Evolutionary conservation across 2,329 filamentous ascomycete genomes (phyloP).

Genomic region (Plectosphaerella cucumerina): DNA sequence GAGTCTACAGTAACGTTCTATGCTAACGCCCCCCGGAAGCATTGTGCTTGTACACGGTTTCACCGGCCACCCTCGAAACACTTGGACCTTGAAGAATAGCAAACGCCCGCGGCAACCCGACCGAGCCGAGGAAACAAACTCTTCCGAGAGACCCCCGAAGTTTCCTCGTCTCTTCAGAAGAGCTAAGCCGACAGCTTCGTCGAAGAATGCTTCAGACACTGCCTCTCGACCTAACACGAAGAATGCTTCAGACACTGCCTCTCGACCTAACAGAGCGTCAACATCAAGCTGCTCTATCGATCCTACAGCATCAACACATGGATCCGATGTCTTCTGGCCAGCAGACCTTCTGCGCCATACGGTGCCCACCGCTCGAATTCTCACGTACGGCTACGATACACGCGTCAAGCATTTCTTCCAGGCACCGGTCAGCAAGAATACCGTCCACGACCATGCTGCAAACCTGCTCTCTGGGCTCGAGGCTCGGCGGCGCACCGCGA

Average conservation of each 20-base stretch:
- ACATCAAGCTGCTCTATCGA: neutral
- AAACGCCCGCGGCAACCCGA: neutral
- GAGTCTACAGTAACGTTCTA: neutral
- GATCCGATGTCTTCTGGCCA: constrained; percentile 15
- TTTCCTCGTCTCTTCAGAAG: neutral
- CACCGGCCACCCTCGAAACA: constrained; percentile 16
- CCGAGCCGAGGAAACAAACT: neutral
- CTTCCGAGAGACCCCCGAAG: neutral
- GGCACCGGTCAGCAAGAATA: constrained; percentile 17
- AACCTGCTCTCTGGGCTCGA: constrained; percentile 28
- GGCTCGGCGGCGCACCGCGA: constrained; percentile 15
- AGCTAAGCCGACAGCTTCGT: neutral
- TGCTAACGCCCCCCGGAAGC: neutral
- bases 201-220: neutral
- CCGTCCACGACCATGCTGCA: constrained; percentile 26
- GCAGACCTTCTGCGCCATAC: constrained; percentile 16
- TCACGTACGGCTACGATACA: constrained; percentile 26
- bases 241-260: neutral
- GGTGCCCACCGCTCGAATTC: constrained; percentile 17
- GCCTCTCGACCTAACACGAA: too few species aligned
- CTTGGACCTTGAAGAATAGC: constrained; percentile 12
- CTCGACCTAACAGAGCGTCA: neutral
- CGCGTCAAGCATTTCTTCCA: constrained; percentile 18
- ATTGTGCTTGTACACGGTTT: constrained; percentile 19
- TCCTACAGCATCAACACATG: too few species aligned